Evolutionary conservation across 192 early-diverging fungal species (phyloP), one percentile per base, ranked within the genome.

Genomic region (Coemansia sp.): DNA sequence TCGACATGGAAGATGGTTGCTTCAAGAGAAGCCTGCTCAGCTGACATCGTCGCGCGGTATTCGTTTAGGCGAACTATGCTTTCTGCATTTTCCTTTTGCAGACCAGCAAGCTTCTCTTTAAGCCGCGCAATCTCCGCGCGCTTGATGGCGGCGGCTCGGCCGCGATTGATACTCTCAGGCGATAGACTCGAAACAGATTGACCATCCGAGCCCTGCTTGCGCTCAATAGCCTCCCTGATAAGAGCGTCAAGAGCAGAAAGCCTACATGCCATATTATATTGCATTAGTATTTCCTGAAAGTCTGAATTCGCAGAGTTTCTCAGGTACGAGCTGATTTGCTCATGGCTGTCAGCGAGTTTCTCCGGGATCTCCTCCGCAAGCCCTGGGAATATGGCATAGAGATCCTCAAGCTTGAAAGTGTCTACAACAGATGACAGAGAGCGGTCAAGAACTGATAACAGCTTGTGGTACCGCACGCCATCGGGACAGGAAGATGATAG

Each of bases 241-340:
- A 81, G 70, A 32, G 51, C 53, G 49, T 83, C 80, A 11, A 83
- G 80, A 17, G 44, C 61, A 7, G 69, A 51, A 2, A 83, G 72
- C 60, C 77, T 83, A 42, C 38, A 67, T 5, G 58, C 63, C 74
- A 83, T 83, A 25, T 76, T 72, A 44, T 83, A 83, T 64, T 83
- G 80, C 80, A 83, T 83, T 10, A 83, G 67, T 41, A 83, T 83
- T 9, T 75, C 71, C 48, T 76, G 75, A 45, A 83, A 83, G 53
- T 83, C 80, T 0, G 71, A 53, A 44, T 83, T 76, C 12, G 80
- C 75, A 44, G 80, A 83, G 72, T 83, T 83, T 42, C 72, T 56
- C 43, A 83, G 57, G 54, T 83, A 83, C 8, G 74, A 72, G 68
- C 80, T 77, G 19, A 83, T 71, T 45, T 83, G 80, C 39, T 83